A percentile compares a stretch with the other conserved stretches of the same genome.
phyloP scores from a whole-genome alignment of 225 moss, liverwort and hornwort genomes.

The Neckera pumila region DNA sequence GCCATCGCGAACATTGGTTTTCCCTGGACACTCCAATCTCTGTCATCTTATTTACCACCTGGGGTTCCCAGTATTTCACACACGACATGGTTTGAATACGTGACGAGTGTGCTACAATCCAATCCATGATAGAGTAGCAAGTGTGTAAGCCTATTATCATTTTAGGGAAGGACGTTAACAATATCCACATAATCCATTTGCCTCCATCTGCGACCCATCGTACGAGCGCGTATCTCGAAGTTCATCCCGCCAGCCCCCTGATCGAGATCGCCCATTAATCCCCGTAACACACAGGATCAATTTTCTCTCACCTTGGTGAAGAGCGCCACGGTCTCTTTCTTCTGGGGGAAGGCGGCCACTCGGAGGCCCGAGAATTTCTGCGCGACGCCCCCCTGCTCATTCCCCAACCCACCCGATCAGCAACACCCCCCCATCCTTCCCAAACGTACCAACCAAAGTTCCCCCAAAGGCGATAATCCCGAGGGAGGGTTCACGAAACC shows the following conservation, averaged over 20 bases:
- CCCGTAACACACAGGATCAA: background rate
- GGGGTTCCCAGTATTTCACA: background rate
- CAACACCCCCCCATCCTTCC: background rate
- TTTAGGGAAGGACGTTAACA: background rate
- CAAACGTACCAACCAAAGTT: background rate
- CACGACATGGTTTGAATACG: background rate
- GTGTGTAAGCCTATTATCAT: background rate
- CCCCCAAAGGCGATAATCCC: background rate
- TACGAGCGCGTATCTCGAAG: background rate
- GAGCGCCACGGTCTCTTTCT: slow-evolving; percentile 11
- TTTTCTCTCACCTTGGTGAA: slow-evolving; percentile 34
- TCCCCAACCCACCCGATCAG: background rate
- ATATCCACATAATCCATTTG: background rate
- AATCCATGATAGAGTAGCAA: background rate
- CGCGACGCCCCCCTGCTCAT: slow-evolving; percentile 21
- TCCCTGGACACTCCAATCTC: slow-evolving; percentile 12
- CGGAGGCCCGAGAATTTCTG: slow-evolving; percentile 51
- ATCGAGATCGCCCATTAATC: background rate
- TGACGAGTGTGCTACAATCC: background rate
- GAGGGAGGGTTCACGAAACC: background rate
- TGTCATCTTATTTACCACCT: background rate
- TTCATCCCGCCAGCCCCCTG: background rate
- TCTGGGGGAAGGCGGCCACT: slow-evolving; percentile 46
- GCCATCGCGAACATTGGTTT: slow-evolving; percentile 53
- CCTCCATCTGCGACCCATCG: background rate